A percentile compares a stretch with the other conserved stretches of the same genome.
Evolutionary conservation across 805 yeast species (phyloP).

Genomic region (Teunomyces funiuensis): DNA sequence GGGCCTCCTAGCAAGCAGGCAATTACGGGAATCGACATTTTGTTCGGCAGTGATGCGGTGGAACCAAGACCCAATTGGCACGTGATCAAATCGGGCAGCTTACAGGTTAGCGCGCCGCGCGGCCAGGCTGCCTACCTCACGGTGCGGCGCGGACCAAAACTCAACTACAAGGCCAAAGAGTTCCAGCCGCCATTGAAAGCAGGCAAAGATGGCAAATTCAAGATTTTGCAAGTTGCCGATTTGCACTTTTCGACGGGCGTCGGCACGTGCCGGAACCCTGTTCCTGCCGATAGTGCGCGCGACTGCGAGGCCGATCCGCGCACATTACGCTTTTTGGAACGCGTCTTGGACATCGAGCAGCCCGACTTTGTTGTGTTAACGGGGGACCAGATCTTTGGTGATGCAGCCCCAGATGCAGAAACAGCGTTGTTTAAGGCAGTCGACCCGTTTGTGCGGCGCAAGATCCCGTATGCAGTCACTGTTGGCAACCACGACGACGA

Average conservation of each 20-base stretch:
- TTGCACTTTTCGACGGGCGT: slow-evolving; percentile 83
- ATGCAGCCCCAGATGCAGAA: slow-evolving; percentile 73
- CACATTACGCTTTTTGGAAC: slow-evolving; percentile 60
- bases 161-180: slow-evolving; percentile 26
- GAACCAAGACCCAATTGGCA: slow-evolving; percentile 80
- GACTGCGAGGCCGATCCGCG: slow-evolving; percentile 78
- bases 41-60: slow-evolving; percentile 70
- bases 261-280: slow-evolving; percentile 78
- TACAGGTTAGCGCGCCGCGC: slow-evolving; percentile 19
- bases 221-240: slow-evolving; percentile 87
- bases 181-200: slow-evolving; percentile 35
- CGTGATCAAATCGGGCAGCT: slow-evolving; percentile 24
- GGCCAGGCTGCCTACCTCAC: slow-evolving; percentile 31
- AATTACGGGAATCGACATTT: slow-evolving; percentile 60
- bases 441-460: slow-evolving; percentile 61
- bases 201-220: slow-evolving; percentile 52
- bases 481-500: slow-evolving; percentile 96
- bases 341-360: slow-evolving; percentile 66
- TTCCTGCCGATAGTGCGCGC: slow-evolving; percentile 46
- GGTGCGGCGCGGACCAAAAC: slow-evolving; percentile 33
- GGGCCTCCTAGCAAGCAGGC: slow-evolving; percentile 43
- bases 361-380: slow-evolving; percentile 87
- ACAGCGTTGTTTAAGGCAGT: slow-evolving; percentile 79
- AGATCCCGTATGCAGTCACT: slow-evolving; percentile 80
- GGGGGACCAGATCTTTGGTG: slow-evolving; percentile 92